Percentiles rank a stretch among this genome's conserved stretches.
Evolutionary conservation across 2,329 filamentous ascomycete species (phyloP).

Genomic region (Ophiostoma piceae): DNA sequence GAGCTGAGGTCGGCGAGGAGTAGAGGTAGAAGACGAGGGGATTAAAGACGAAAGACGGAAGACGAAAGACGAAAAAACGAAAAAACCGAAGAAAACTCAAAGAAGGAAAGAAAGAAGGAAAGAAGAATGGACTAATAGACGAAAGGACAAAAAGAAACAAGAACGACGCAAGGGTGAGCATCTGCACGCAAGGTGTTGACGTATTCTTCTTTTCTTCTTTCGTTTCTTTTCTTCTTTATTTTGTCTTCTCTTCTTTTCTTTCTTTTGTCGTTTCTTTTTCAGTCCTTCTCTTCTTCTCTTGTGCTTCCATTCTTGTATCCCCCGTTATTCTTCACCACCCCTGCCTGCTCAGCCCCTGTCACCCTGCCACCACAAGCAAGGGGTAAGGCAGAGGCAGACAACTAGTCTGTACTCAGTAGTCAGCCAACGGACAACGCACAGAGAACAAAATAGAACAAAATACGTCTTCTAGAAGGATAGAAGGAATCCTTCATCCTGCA

Average conservation of each 20-base stretch:
- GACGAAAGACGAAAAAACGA: not conserved
- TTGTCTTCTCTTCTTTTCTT: not conserved
- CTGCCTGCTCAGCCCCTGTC: constrained; percentile 8
- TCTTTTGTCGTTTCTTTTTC: not conserved
- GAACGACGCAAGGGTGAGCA: not conserved
- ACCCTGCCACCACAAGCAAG: constrained; percentile 6
- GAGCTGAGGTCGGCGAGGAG: not conserved
- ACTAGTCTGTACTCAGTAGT: not conserved
- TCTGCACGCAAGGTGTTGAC: not conserved
- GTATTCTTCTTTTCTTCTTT: not conserved
- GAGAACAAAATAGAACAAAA: no score
- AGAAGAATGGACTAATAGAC: no score
- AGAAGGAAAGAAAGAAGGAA: not conserved
- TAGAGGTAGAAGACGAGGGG: not conserved
- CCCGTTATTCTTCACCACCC: not conserved
- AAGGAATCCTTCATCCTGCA: not conserved
- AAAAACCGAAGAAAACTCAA: not conserved
- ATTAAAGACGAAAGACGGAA: no score
- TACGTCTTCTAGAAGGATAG: not conserved
- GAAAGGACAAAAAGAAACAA: not conserved
- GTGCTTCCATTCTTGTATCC: not conserved
- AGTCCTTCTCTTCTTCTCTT: not conserved
- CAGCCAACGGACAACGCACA: no score
- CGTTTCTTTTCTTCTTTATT: not conserved
- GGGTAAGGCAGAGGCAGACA: not conserved